A percentile compares a stretch with the other conserved stretches of the same genome.
Conservation (phyloP, 2,329 filamentous ascomycete genomes). For the Apiospora saccharicola region DNA sequence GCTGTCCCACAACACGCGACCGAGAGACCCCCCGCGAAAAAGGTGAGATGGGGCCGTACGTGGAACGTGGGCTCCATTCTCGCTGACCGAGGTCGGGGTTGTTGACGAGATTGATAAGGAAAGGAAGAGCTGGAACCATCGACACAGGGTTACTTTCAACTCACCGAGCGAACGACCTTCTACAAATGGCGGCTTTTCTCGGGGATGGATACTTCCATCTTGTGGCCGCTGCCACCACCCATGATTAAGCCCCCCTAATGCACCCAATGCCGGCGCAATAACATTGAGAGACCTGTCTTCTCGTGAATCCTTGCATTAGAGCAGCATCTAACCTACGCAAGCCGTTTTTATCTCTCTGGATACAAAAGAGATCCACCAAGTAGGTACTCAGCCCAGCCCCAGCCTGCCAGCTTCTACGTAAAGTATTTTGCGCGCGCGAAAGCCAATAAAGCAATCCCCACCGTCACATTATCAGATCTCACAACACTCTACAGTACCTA, state of each 20-base stretch:
- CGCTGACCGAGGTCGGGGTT: neutral
- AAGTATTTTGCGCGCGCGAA: neutral
- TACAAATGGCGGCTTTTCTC: neutral
- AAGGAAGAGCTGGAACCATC: neutral
- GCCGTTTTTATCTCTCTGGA: neutral
- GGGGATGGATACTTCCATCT: neutral
- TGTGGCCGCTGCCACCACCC: neutral
- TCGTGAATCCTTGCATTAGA: neutral
- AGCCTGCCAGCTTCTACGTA: neutral
- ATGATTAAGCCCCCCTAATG: neutral
- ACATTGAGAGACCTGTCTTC: neutral
- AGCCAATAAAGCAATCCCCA: neutral
- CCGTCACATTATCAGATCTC: conserved; percentile 4
- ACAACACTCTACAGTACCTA: neutral
- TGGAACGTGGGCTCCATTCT: neutral
- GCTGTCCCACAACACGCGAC: neutral
- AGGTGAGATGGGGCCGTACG: neutral
- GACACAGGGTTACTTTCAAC: neutral
- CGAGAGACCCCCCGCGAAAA: neutral
- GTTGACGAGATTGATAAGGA: neutral
- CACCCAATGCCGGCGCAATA: neutral
- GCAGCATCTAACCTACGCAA: neutral
- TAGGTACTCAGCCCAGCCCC: neutral
- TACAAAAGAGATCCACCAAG: neutral
- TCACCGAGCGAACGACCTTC: neutral